Base-by-base conservation (phyloP, 2,329 filamentous ascomycete species). In the Fusarium subtropicale region DNA sequence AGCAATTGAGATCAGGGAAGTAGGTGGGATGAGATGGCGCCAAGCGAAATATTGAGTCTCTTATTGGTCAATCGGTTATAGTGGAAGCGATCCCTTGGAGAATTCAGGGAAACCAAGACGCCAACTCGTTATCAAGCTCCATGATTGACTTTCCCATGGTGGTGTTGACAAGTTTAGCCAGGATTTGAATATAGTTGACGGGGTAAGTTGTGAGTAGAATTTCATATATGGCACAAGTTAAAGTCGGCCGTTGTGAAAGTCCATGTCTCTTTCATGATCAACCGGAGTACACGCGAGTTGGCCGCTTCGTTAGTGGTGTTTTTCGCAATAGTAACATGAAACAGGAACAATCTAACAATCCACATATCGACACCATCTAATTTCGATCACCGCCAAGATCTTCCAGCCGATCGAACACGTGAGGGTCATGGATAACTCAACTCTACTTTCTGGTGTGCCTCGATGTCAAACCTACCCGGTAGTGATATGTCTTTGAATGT, bases 1-100 rank as follows among this genome's bases (percentile, higher is more conserved):
- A 51, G 51, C 61, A 51, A 47, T 52, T 53, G 55, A 59, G 68
- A 71, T 71, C 64, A 71, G 44, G 68, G 64, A 70, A 68, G 64
- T 57, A 26, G 20, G 52, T 55, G 34, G 48, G 62, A 56, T 56
- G 39, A 28, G 59, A 55, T 48, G 38, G 47, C n/a, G 55, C 68
- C 68, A 71, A 68, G 68, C 24, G 45, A 51, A 7, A 34, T 58
- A 55, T 69, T 56, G n/a, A 53, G 42, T 41, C 45, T 41, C 45
- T 50, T 33, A 71, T 71, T 71, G 68, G 68, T 30, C 44, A 33
- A 46, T 55, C 63, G 63, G 63, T 31, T 57, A 60, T 28, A 45
- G 51, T 71, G 63, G 67, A 47, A 67, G 47, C 48, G 41, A 70
- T 67, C 58, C 59, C 53, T 42, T 48, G 24, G 58, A 57, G 38